These are phyloP conservation scores for Berkeleyomyces basicola DNA, from an alignment of 2,329 filamentous ascomycete genomes.

Conservation along the genomic window DNA sequence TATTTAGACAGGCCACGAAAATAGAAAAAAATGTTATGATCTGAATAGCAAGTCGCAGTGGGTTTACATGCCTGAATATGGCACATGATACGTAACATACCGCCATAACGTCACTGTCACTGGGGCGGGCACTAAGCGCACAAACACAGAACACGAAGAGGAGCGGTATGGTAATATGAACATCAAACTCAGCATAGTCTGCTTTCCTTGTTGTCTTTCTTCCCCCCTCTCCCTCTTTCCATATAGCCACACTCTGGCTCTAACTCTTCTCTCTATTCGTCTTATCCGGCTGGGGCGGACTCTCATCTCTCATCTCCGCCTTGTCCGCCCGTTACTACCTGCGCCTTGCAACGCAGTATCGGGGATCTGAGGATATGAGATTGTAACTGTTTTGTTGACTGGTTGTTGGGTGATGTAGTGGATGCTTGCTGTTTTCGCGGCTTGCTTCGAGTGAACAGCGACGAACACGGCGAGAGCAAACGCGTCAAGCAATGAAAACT, in stretches of 20 bases:
- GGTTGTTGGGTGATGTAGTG: slow-evolving; percentile 6
- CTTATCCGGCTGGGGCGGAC: slow-evolving; percentile 13
- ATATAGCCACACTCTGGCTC: background rate
- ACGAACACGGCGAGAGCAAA: background rate
- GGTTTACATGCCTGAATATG: too few relatives aligned
- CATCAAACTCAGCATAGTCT: background rate
- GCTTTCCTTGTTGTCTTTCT: background rate
- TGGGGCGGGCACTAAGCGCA: too few relatives aligned
- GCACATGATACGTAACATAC: too few relatives aligned
- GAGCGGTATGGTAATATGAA: too few relatives aligned
- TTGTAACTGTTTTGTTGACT: slow-evolving; percentile 7
- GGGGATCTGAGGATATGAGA: slow-evolving; percentile 1
- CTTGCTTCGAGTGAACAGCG: background rate
- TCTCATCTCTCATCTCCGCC: background rate
- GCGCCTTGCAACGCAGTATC: background rate
- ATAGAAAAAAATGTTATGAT: background rate
- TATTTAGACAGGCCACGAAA: background rate
- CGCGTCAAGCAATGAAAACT: slow-evolving; percentile 2
- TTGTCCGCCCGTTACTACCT: background rate
- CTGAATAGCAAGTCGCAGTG: too few relatives aligned
- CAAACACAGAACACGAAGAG: too few relatives aligned
- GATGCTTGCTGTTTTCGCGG: background rate
- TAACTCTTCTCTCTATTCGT: background rate
- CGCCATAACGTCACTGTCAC: too few relatives aligned
- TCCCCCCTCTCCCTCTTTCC: background rate